Evolutionary conservation across 768 basidiomycete species (phyloP).

Genomic region (Lactifluus volemus): DNA sequence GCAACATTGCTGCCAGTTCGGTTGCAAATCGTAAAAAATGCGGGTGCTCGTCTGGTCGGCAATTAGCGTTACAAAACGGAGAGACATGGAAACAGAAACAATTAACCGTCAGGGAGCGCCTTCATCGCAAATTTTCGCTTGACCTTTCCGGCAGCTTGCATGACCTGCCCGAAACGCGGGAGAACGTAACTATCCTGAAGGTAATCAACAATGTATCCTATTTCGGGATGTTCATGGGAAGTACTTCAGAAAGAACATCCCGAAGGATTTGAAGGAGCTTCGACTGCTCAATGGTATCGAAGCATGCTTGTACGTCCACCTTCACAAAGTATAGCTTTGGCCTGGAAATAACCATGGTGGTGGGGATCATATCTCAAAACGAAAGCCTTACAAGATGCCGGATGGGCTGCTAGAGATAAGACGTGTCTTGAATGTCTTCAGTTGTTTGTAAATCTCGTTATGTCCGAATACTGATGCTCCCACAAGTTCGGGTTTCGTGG

Average conservation of each 20-base stretch:
- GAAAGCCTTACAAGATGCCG: conserved; percentile 42
- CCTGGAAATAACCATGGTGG: conserved; percentile 31
- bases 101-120: conserved; percentile 58
- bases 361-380: neutral
- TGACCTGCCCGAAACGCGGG: conserved; percentile 61
- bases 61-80: neutral
- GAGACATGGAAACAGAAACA: neutral
- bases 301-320: conserved; percentile 91
- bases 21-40: conserved; percentile 67
- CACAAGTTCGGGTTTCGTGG: conserved; percentile 48
- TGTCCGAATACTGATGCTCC: conserved; percentile 79
- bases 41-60: conserved; percentile 55
- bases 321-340: conserved; percentile 94
- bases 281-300: conserved; percentile 90
- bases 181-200: conserved; percentile 65
- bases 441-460: conserved; percentile 68
- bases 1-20: conserved; percentile 53
- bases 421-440: conserved; percentile 61
- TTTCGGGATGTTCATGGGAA: neutral
- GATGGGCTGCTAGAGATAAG: conserved; percentile 32
- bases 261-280: conserved; percentile 73
- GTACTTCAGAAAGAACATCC: conserved; percentile 63
- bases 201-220: neutral
- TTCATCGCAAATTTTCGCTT: conserved; percentile 49
- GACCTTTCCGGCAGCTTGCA: conserved; percentile 45